Percentiles rank a stretch among this genome's conserved stretches.
Evolutionary conservation across 352 stramenopile genomes (phyloP).

Genomic region (Pythium aristosporum): DNA sequence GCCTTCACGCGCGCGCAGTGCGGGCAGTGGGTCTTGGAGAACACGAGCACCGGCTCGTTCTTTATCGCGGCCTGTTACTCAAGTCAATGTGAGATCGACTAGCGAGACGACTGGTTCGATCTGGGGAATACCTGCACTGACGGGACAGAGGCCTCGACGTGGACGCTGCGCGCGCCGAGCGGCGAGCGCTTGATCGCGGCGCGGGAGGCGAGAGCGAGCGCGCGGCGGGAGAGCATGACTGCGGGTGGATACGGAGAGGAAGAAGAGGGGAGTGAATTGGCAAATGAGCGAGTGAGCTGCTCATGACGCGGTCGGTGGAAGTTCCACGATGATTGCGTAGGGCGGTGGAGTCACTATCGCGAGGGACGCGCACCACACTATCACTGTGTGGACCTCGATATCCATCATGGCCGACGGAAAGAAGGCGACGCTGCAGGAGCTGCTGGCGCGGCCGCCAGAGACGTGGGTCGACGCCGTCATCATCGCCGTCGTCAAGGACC

Average conservation of each 20-base stretch:
- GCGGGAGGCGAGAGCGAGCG: conserved; percentile 16
- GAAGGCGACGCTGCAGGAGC: conserved; percentile 19
- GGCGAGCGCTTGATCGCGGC: conserved; percentile 16
- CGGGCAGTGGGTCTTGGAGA: conserved; percentile 96
- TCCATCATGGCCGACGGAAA: conserved; percentile 5
- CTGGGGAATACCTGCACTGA: conserved; percentile 47
- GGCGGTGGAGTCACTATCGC: conserved; percentile 9
- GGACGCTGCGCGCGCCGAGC: conserved; percentile 36
- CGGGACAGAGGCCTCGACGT: conserved; percentile 58
- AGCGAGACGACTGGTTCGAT: neutral
- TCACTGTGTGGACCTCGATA: neutral
- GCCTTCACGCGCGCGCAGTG: conserved; percentile 92
- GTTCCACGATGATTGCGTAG: neutral
- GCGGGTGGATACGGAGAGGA: neutral
- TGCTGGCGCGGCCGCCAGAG: conserved; percentile 50
- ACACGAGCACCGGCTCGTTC: conserved; percentile 85
- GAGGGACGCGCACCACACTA: neutral
- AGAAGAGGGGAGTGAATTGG: neutral
- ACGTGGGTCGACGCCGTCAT: conserved; percentile 68
- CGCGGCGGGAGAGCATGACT: conserved; percentile 25
- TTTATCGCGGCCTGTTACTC: conserved; percentile 53
- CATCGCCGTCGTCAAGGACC: conserved; percentile 57
- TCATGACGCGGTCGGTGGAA: conserved; percentile 2
- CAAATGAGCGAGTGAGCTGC: conserved; percentile 7
- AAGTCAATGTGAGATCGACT: neutral